Conservation (phyloP, 768 basidiomycete species). For the Trametes elegans region DNA sequence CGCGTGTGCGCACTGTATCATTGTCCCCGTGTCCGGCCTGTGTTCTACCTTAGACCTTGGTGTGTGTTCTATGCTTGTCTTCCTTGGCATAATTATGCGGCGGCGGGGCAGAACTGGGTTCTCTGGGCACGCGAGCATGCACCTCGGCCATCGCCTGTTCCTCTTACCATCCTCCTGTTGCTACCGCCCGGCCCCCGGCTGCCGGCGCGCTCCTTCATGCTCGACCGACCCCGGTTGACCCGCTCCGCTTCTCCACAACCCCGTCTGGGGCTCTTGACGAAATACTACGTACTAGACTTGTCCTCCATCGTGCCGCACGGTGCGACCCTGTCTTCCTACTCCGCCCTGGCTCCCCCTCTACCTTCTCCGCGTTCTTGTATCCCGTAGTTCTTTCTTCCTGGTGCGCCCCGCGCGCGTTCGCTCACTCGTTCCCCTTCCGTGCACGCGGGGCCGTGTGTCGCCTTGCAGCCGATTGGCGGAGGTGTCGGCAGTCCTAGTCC, state of each 20-base stretch:
- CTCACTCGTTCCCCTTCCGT: constrained; percentile 9
- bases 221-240: not conserved
- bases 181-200: not conserved
- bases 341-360: too few species aligned
- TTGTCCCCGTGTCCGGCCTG: not conserved
- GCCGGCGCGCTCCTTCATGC: not conserved
- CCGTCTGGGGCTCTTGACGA: constrained; percentile 13
- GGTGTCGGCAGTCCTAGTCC: not conserved
- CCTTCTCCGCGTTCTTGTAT: not conserved
- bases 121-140: constrained; percentile 25
- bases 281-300: not conserved
- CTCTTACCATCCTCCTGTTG: not conserved
- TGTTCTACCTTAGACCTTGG: not conserved
- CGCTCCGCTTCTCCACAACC: not conserved
- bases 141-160: constrained; percentile 12
- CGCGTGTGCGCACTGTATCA: constrained; percentile 6
- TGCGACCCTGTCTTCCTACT: not conserved
- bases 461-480: constrained; percentile 2
- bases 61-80: constrained; percentile 10
- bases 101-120: constrained; percentile 28
- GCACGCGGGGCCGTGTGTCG: constrained; percentile 15
- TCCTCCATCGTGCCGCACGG: not conserved
- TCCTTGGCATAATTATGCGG: constrained; percentile 18
- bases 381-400: not conserved
- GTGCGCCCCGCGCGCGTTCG: constrained; percentile 10